Evolutionary conservation across 140 eudicot genomes (phyloP), one percentile per base, ranked within the genome.

Genomic region (Erigeron philadelphicus): DNA sequence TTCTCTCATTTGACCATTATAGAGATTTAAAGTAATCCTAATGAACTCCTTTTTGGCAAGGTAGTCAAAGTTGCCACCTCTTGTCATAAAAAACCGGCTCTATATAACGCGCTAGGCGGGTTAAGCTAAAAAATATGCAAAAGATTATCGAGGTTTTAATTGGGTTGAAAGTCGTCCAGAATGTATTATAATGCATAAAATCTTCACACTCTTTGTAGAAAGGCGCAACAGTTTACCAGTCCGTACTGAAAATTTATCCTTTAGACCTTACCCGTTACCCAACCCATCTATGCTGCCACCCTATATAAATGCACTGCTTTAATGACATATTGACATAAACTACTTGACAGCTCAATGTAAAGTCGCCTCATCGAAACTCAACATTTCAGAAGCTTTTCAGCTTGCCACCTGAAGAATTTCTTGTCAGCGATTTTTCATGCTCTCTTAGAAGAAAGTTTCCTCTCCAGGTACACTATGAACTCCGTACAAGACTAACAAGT

Each of bases 351-450:
- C 74, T 93, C 79, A 83, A 78, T 63, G 87, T 85, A 64, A 76
- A 94, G 58, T 93, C 98, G 16, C 98, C 98, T 40, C 96, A 93
- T 80, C 74, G 85, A 67, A 93, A 87, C 68, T 86, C 96, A 9
- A 75, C 82, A 0, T 93, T 89, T 72, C 98, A 93, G 80, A 89
- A 83, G 72, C 62, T 78, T 23, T 93, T 93, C 76, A 85, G 90
- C 42, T 72, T 93, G 82, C 98, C 98, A 42, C 87, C 95, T 0
- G 98, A 93, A 72, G 98, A 93, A 78, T 89, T 93, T 75, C 92
- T 93, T 67, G 81, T 93, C 57, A 80, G 86, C 61, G 98, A 93
- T 73, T 93, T 84, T 77, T 83, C 95, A 1, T 93, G 98, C 78
- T 93, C 95, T 31, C 79, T 93, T 31, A 89, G 80, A 81, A 78